A percentile compares a stretch with the other conserved stretches of the same genome.
These are phyloP conservation scores for Lipomyces kockii DNA, from an alignment of 805 yeast genomes.

Conservation along the genomic window DNA sequence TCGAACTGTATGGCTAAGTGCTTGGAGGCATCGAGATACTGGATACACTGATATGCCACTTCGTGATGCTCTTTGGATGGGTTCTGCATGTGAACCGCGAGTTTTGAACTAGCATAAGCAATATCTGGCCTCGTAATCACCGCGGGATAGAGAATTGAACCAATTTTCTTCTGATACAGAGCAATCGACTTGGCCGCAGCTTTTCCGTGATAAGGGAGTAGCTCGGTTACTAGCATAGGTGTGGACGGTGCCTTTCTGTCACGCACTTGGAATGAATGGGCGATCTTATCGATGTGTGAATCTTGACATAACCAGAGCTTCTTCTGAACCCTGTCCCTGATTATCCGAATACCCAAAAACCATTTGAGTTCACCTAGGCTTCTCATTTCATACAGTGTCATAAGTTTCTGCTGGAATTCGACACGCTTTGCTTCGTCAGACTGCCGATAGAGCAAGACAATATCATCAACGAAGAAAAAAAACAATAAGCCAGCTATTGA, in stretches of 20 bases:
- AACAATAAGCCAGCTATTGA: too few species aligned
- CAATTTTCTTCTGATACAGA: neutral
- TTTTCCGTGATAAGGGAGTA: neutral
- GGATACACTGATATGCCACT: neutral
- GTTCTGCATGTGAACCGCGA: neutral
- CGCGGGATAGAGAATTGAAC: neutral
- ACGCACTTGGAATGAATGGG: neutral
- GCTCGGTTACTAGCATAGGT: neutral
- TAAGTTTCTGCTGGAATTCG: neutral
- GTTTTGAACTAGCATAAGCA: neutral
- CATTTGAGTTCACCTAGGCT: neutral
- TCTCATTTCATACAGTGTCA: too few species aligned
- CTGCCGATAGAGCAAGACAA: neutral
- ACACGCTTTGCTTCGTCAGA: neutral
- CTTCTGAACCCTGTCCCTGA: neutral
- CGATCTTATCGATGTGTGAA: neutral
- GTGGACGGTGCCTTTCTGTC: neutral
- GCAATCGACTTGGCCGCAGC: neutral
- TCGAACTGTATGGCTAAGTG: neutral
- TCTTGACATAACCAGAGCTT: neutral
- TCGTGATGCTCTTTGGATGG: neutral
- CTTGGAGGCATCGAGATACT: slow-evolving; percentile 38
- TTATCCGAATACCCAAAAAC: neutral
- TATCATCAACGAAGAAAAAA: neutral
- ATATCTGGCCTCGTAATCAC: neutral